These are phyloP conservation scores for Salix brachista DNA, from an alignment of 345 rosid genomes.

Conservation along the genomic window DNA sequence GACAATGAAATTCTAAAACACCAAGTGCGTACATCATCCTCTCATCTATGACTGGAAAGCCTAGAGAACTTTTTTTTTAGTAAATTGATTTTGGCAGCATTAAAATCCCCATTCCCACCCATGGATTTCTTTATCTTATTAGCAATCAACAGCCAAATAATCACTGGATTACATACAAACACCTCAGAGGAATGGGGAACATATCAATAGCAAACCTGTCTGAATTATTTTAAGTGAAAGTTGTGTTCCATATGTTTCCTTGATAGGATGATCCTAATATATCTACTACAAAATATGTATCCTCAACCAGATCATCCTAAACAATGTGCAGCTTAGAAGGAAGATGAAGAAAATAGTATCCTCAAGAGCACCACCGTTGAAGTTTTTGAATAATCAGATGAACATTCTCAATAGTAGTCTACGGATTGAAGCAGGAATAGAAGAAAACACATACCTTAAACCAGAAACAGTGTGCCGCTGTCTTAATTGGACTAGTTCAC, in stretches of 20 bases:
- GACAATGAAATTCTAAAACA: background rate
- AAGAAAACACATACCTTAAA: conserved; percentile 54
- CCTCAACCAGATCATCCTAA: background rate
- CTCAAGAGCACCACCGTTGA: background rate
- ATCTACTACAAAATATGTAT: background rate
- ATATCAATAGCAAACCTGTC: background rate
- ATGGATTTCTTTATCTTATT: background rate
- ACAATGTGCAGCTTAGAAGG: background rate
- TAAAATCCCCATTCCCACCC: background rate
- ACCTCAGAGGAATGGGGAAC: background rate
- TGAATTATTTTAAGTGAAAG: background rate
- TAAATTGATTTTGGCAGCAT: background rate
- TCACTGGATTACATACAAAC: background rate
- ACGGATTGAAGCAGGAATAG: background rate
- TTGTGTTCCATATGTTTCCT: background rate
- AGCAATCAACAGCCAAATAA: background rate
- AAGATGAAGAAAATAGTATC: background rate
- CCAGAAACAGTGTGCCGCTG: conserved; percentile 91
- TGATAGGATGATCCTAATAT: background rate
- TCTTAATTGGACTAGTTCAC: conserved; percentile 85
- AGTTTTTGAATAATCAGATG: background rate
- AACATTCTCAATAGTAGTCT: background rate
- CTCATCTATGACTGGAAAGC: background rate
- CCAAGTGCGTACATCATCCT: background rate
- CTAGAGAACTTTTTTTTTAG: background rate